Percentiles rank a stretch among this genome's conserved stretches.
Conservation (phyloP, 129 eudicot species). For the Logfia minima region DNA sequence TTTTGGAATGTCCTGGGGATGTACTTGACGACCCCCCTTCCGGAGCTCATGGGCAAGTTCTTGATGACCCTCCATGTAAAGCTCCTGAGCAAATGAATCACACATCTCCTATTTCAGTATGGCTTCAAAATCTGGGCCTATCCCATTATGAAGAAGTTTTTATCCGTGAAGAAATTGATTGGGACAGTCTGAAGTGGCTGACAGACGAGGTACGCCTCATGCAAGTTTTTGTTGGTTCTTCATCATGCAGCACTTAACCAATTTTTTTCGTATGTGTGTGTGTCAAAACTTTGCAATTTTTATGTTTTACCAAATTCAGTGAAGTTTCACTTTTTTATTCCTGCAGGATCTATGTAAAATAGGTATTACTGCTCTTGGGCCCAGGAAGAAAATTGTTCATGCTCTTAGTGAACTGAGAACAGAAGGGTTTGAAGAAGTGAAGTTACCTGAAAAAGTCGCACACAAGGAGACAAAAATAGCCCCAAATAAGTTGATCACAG, state of each 20-base stretch:
- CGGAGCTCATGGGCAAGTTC: constrained; percentile 51
- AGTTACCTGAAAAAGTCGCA: constrained; percentile 30
- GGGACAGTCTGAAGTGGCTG: constrained; percentile 75
- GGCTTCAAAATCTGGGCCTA: constrained; percentile 78
- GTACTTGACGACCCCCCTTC: constrained; percentile 36
- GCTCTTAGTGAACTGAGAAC: constrained; percentile 59
- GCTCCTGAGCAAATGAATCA: constrained; percentile 36
- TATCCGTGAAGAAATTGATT: constrained; percentile 79
- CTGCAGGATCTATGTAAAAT: constrained; percentile 71
- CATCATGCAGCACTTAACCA: not conserved
- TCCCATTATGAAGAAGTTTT: constrained; percentile 76
- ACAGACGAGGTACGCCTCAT: constrained; percentile 71
- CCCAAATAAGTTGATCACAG: constrained; percentile 69
- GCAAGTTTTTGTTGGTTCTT: not conserved
- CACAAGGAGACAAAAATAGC: constrained; percentile 41
- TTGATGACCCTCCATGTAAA: constrained; percentile 47
- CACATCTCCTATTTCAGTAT: constrained; percentile 50
- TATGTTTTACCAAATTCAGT: not conserved
- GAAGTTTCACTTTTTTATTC: not conserved
- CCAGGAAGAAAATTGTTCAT: constrained; percentile 82
- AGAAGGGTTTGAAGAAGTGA: constrained; percentile 18
- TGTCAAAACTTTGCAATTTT: not conserved
- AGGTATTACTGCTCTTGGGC: constrained; percentile 95
- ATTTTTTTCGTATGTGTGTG: no score
- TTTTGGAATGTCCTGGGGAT: constrained; percentile 42